Conservation (phyloP, 176 grass and related monocot genomes). For the Oryza glaberrima region DNA sequence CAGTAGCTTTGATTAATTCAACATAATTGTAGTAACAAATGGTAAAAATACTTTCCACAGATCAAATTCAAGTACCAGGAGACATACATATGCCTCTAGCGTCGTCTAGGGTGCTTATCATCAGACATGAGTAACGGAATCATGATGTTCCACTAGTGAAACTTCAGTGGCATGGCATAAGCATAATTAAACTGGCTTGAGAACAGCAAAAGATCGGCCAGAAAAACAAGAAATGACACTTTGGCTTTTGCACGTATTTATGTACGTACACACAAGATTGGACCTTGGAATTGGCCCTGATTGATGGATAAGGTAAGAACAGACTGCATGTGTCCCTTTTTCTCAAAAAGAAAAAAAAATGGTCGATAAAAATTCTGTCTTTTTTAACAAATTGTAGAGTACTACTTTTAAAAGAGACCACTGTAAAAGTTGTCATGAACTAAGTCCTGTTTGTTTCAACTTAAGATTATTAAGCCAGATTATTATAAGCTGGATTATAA, state of each 20-base stretch:
- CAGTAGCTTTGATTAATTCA: background rate
- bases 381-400: background rate
- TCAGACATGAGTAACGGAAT: slow-evolving; percentile 24
- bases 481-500: no score
- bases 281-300: background rate
- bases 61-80: background rate
- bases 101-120: background rate
- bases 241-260: slow-evolving; percentile 9
- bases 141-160: slow-evolving; percentile 9
- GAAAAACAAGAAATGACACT: background rate
- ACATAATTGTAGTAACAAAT: background rate
- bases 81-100: background rate
- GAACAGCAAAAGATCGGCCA: background rate
- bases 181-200: background rate
- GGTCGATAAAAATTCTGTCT: background rate
- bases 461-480: no score
- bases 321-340: background rate
- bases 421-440: no score
- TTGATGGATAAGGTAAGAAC: slow-evolving; percentile 1
- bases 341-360: background rate
- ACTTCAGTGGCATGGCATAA: slow-evolving; percentile 1
- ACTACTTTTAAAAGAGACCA: background rate
- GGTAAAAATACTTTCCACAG: background rate
- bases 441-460: no score
- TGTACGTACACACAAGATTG: background rate